phyloP scores from a whole-genome alignment of 441 rosid species.

The Erodium trifolium region DNA sequence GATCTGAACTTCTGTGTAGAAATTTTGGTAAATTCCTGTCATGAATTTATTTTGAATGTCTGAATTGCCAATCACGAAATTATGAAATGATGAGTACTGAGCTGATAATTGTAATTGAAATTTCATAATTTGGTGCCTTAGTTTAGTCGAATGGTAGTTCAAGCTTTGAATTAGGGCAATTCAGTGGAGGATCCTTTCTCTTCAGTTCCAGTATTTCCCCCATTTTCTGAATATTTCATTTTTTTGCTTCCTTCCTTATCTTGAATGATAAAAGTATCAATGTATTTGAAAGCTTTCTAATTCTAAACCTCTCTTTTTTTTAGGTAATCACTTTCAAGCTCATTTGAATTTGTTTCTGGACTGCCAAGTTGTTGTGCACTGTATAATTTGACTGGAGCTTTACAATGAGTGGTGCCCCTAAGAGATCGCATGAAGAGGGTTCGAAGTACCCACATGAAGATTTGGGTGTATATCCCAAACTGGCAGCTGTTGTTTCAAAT shows the following conservation, averaged over 20 bases:
- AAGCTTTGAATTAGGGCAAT: not conserved
- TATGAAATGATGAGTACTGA: too few species aligned
- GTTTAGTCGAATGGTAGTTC: not conserved
- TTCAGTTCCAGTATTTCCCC: not conserved
- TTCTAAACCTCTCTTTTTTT: too few species aligned
- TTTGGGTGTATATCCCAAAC: constrained; percentile 48
- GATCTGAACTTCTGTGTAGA: not conserved
- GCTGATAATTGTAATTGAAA: not conserved
- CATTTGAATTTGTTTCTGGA: not conserved
- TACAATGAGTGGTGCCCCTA: constrained; percentile 78
- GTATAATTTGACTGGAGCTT: constrained; percentile 9
- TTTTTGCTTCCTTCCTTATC: too few species aligned
- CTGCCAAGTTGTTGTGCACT: not conserved
- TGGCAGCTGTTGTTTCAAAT: constrained; percentile 37
- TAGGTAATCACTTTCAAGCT: not conserved
- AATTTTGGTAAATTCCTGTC: not conserved
- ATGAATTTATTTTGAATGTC: not conserved
- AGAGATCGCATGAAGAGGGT: constrained; percentile 80
- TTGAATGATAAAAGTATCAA: not conserved
- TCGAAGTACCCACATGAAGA: constrained; percentile 73
- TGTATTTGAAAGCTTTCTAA: not conserved
- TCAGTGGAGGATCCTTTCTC: not conserved
- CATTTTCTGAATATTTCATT: too few species aligned
- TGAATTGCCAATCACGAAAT: not conserved
- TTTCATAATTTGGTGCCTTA: too few species aligned